phyloP scores from a whole-genome alignment of 1,284 basidiomycete species.

The Cutaneotrichosporon curvatum region DNA sequence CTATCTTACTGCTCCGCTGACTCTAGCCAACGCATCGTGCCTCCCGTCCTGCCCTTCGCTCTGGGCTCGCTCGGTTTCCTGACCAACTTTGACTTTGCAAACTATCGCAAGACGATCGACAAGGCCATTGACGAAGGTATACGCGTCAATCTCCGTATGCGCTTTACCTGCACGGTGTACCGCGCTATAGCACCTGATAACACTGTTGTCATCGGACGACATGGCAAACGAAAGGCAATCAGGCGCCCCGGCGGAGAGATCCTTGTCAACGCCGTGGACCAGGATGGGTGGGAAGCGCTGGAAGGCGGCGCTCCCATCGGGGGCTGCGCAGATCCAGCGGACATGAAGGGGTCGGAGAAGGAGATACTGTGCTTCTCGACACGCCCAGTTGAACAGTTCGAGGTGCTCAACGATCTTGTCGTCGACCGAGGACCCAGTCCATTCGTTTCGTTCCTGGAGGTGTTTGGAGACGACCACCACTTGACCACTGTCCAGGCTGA shows the following conservation, averaged over 20 bases:
- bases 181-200: conserved; percentile 70
- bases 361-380: conserved; percentile 98
- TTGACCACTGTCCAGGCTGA: conserved; percentile 99
- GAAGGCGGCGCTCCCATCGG: conserved; percentile 53
- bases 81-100: conserved; percentile 92
- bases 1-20: background rate
- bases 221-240: conserved; percentile 65
- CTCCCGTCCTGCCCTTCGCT: conserved; percentile 93
- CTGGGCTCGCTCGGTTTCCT: conserved; percentile 98
- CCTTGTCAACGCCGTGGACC: conserved; percentile 80
- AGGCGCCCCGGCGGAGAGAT: conserved; percentile 90
- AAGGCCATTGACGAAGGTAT: conserved; percentile 86
- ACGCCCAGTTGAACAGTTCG: conserved; percentile 89
- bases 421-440: conserved; percentile 97
- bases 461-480: conserved; percentile 99
- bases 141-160: conserved; percentile 95
- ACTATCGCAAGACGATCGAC: conserved; percentile 82
- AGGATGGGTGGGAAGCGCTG: conserved; percentile 86
- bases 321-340: background rate
- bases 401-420: conserved; percentile 95
- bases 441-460: conserved; percentile 89
- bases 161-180: conserved; percentile 98
- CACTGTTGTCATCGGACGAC: conserved; percentile 29
- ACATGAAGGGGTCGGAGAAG: conserved; percentile 61
- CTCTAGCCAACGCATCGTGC: conserved; percentile 76